Evolutionary conservation across 2,329 filamentous ascomycete species (phyloP), one percentile per base, ranked within the genome.

Genomic region (Zymoseptoria crescenta): DNA sequence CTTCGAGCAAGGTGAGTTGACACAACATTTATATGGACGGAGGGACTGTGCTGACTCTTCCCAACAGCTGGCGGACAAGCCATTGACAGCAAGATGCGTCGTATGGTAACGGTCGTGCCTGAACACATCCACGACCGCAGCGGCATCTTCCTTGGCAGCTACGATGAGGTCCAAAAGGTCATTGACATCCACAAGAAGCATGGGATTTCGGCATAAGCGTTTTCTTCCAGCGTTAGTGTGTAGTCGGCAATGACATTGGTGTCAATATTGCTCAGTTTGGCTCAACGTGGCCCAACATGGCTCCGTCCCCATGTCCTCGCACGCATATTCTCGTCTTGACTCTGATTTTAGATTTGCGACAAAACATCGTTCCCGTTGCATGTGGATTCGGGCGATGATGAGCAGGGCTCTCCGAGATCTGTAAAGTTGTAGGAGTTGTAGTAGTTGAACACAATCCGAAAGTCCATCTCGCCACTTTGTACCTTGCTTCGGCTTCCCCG

Each of bases 111-210:
- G 58, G 86, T 97, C 49, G 84, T 90, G 1, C 94, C 94, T 1
- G 88, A 96, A 75, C 83, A 90, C 74, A 99, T 99, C 70, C 94
- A 99, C 76, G 94, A 99, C 78, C 85, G 87, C 72, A 92, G 91
- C 20, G 94, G 94, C 66, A 96, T 99, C 71, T 99, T 95, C 79
- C 83, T 99, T 80, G 94, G 94, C 65, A 96, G 91, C 69, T 91
- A 88, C 68, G 89, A 96, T 63, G 94, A 99, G 79, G 83, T 99
- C 54, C 91, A 96, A 79, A 96, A 96, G 81, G 90, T 97, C 67
- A 96, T 96, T 75, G 79, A 84, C 62, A 87, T 87, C 70, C 87
- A 94, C 79, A 87, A 87, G 76, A 81, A 81, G 70, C 70, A 80
- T 64, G 70, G 70, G 19, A 45, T 5, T 13, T 45, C 29, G 19